Percentiles rank a stretch among this genome's conserved stretches.
Evolutionary conservation across 2,329 filamentous ascomycete species (phyloP).

Genomic region (Pseudocercospora fijiensis): DNA sequence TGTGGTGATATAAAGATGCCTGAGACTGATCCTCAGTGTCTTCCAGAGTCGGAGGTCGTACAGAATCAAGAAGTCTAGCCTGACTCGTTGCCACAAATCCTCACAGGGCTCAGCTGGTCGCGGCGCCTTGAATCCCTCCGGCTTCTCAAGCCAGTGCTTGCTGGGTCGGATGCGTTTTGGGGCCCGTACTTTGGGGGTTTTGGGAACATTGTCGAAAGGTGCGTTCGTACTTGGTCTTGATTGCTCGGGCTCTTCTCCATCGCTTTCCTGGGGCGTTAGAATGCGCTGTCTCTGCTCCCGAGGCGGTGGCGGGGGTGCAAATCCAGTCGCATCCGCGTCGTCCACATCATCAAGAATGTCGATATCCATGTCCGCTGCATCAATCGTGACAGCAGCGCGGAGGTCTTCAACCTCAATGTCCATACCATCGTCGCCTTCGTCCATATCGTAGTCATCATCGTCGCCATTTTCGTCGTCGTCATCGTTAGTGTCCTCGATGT

Average conservation of each 20-base stretch:
- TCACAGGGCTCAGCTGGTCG: conserved; percentile 65
- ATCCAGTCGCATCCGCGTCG: conserved; percentile 70
- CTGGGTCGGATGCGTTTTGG: conserved; percentile 61
- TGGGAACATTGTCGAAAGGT: conserved; percentile 64
- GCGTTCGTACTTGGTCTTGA: conserved; percentile 32
- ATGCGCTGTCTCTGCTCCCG: conserved; percentile 26
- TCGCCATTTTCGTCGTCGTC: conserved; percentile 49
- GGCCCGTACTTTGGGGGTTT: conserved; percentile 63
- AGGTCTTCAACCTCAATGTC: conserved; percentile 42
- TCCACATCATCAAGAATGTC: conserved; percentile 51
- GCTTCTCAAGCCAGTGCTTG: conserved; percentile 82
- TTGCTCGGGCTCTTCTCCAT: conserved; percentile 51
- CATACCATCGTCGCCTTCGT: conserved; percentile 42
- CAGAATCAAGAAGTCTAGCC: conserved; percentile 89
- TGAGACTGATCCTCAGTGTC: conserved; percentile 82
- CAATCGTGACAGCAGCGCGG: conserved; percentile 15
- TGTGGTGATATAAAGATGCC: conserved; percentile 92
- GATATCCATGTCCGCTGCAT: conserved; percentile 52
- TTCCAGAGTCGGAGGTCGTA: conserved; percentile 98
- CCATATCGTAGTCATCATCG: conserved; percentile 40
- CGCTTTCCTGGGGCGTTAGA: conserved; percentile 36
- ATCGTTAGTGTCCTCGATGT: conserved; percentile 49
- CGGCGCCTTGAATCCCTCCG: conserved; percentile 58
- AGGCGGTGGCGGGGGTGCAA: conserved; percentile 64
- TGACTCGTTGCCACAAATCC: conserved; percentile 83